phyloP scores from a whole-genome alignment of 1,139 yeast species.

The Blastobotrys aristatus region DNA sequence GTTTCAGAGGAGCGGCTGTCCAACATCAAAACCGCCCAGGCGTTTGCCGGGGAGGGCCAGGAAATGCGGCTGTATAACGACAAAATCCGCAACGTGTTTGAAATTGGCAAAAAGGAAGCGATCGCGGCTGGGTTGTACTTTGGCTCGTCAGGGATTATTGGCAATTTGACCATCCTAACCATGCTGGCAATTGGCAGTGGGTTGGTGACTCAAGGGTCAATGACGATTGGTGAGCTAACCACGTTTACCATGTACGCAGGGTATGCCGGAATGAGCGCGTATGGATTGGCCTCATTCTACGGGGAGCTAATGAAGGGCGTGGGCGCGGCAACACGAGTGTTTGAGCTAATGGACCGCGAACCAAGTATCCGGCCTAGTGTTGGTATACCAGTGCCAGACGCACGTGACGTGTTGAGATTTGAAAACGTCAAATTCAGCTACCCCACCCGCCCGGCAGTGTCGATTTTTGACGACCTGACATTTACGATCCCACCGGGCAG shows the following conservation, averaged over 20 bases:
- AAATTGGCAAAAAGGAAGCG: slow-evolving; percentile 76
- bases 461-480: slow-evolving; percentile 59
- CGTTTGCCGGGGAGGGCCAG: slow-evolving; percentile 78
- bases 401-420: slow-evolving; percentile 54
- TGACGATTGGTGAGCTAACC: slow-evolving; percentile 84
- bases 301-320: slow-evolving; percentile 95
- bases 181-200: slow-evolving; percentile 77
- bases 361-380: slow-evolving; percentile 61
- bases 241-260: slow-evolving; percentile 93
- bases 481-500: slow-evolving; percentile 75
- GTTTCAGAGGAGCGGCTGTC: slow-evolving; percentile 89
- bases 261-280: slow-evolving; percentile 84
- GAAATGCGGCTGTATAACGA: slow-evolving; percentile 58
- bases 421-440: slow-evolving; percentile 66
- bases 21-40: slow-evolving; percentile 80
- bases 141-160: slow-evolving; percentile 73
- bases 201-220: slow-evolving; percentile 62
- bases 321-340: slow-evolving; percentile 91
- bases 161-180: slow-evolving; percentile 73
- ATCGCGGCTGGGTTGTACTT: slow-evolving; percentile 57
- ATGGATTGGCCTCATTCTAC: slow-evolving; percentile 84
- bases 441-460: slow-evolving; percentile 78
- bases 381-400: slow-evolving; percentile 46
- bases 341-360: slow-evolving; percentile 75
- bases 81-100: slow-evolving; percentile 69